phyloP scores from a whole-genome alignment of 2,329 filamentous ascomycete species.

The Neofusicoccum parvum region DNA sequence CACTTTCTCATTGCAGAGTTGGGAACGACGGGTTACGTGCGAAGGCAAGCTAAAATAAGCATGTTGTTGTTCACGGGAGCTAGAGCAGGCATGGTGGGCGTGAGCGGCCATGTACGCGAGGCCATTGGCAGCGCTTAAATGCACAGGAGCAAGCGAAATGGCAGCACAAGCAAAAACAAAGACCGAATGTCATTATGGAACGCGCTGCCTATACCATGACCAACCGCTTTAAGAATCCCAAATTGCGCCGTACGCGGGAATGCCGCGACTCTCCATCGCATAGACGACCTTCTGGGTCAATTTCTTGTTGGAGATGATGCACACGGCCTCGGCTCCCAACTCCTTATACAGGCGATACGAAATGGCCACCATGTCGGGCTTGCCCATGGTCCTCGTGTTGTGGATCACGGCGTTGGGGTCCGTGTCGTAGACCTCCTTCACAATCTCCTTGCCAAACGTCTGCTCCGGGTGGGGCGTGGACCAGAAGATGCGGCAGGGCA shows the following conservation, averaged over 20 bases:
- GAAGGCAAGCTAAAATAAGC: too few relatives aligned
- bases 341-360: constrained; percentile 54
- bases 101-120: too few relatives aligned
- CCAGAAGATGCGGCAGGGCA: constrained; percentile 67
- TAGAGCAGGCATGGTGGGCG: too few relatives aligned
- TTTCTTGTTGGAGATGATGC: constrained; percentile 70
- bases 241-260: constrained; percentile 72
- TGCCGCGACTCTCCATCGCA: constrained; percentile 65
- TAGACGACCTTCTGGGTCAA: constrained; percentile 71
- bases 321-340: constrained; percentile 65
- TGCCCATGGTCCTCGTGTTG: constrained; percentile 62
- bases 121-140: too few relatives aligned
- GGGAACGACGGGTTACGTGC: too few relatives aligned
- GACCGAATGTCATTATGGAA: too few relatives aligned
- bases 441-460: constrained; percentile 64
- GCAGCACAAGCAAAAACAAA: too few relatives aligned
- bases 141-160: too few relatives aligned
- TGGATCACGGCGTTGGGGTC: constrained; percentile 69
- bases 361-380: constrained; percentile 60
- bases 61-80: too few relatives aligned
- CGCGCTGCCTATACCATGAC: too few relatives aligned
- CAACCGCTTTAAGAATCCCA: constrained; percentile 61
- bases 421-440: constrained; percentile 56
- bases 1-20: too few relatives aligned
- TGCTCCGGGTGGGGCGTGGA: constrained; percentile 62